Evolutionary conservation across 768 basidiomycete species (phyloP), one percentile per base, ranked within the genome.

Genomic region (Multifurca ochricompacta): DNA sequence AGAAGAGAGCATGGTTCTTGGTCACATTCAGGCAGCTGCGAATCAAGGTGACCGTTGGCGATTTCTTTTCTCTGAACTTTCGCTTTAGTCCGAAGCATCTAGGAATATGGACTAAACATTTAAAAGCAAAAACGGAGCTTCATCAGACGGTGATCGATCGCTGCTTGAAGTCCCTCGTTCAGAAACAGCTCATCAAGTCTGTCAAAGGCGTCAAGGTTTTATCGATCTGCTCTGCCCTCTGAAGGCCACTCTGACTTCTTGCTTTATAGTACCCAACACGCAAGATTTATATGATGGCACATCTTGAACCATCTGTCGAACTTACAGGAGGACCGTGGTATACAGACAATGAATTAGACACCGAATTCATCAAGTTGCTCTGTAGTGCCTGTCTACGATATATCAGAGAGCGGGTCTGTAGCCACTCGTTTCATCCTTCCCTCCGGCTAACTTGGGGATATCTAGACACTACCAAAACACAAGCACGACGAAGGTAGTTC

Each of bases 251-350:
- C 50, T 52, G 25, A 56, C 31, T 16, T 30, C 23, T 34, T 41
- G 19, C 19, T 36, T 6, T 31, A 4, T 62, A 95, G 90, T 81
- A 85, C 62, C 91, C 91, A 14, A 98, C 92, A 3, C 82, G 91
- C 44, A 93, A 94, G 69, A 91, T 96, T 56, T 99, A 94, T 72
- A 96, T 97, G 85, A 80, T 94, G 39, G 81, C 83, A 40, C 80
- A 86, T 58, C 70, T 97, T 5, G 86, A 88, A 54, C 96, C 96
- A 2, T 91, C 91, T 0, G 85, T 91, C 13, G 86, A 92, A 50
- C 71, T 98, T 58, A 95, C 93, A 0, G 96, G 96, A 48, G 96
- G 96, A 1, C 91, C 95, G 2, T 99, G 96, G 95, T 99, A 94
- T 65, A 92, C 90, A 9, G 93, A 95, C 64, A 91, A 91, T 65